phyloP scores from a whole-genome alignment of 176 grass and related monocot genomes.

The Poa pratensis region DNA sequence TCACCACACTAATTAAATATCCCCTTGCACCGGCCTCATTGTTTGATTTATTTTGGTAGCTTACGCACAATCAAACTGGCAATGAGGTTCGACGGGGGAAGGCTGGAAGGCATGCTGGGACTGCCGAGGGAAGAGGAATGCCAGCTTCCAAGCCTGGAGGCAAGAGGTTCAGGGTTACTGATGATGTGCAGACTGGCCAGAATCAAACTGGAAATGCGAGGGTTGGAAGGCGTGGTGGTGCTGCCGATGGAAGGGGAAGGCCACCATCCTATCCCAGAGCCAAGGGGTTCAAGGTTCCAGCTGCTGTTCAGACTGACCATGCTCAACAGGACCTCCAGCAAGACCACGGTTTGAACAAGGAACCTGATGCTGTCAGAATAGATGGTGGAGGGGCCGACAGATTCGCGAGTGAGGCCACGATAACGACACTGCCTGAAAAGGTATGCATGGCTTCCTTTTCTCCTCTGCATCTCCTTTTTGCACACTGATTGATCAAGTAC shows the following conservation, averaged over 20 bases:
- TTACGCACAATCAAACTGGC: not conserved
- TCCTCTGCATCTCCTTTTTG: not conserved
- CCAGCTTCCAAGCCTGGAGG: not conserved
- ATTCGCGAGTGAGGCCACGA: constrained; percentile 44
- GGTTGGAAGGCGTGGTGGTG: constrained; percentile 24
- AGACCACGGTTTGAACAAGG: constrained; percentile 43
- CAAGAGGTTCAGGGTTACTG: not conserved
- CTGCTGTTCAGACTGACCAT: constrained; percentile 47
- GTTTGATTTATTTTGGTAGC: constrained; percentile 28
- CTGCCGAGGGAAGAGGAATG: not conserved
- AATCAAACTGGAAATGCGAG: constrained; percentile 13
- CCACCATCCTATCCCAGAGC: constrained; percentile 26
- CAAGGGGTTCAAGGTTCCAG: constrained; percentile 37
- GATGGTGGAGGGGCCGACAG: constrained; percentile 57
- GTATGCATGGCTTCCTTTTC: constrained; percentile 35
- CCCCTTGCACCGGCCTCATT: not conserved
- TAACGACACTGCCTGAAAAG: constrained; percentile 56
- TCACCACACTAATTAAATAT: not conserved
- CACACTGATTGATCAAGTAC: not conserved
- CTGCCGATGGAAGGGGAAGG: constrained; percentile 36
- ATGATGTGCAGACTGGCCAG: not conserved
- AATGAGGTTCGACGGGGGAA: constrained; percentile 18
- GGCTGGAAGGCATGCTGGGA: constrained; percentile 26
- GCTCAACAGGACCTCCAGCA: constrained; percentile 39
- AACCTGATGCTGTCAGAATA: constrained; percentile 40